Evolutionary conservation across 768 basidiomycete genomes (phyloP), one percentile per base, ranked within the genome.

Genomic region (Mycena latifolia): DNA sequence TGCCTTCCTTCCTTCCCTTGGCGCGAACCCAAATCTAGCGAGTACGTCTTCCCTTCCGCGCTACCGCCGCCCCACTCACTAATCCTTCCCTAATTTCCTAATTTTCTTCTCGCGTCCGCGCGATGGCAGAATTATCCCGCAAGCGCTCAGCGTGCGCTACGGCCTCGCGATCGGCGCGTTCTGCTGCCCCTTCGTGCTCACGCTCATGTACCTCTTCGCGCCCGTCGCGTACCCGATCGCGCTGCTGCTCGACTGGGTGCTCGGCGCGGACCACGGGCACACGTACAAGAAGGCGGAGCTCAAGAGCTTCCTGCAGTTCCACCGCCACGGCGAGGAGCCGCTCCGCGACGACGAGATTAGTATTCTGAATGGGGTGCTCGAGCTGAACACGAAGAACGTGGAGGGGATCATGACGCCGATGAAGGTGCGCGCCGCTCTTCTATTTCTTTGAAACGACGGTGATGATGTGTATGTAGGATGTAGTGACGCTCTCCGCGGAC

Each of bases 221-320:
- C 94, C 94, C 6, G 81, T 96, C 66, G 94, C 95, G 0, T 96
- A 84, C 76, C 93, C 93, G 5, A 90, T 90, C 59, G 92, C 92
- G 31, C 90, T 90, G 69, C 79, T 98, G 0, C 88, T 99, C 33
- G 97, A 98, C 75, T 81, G 78, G 52, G 86, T 91, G 3, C 87
- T 99, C 2, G 97, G 97, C 24, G 82, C 81, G 3, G 84, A 90
- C 70, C 92, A 93, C 69, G 82, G 81, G 0, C 83, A 88, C 45
- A 92, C 91, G 0, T 95, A 95, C 80, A 94, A 93, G 72, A 94
- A 94, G 75, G 65, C 65, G 3, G 58, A 91, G 63, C 83, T 92
- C 45, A 91, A 90, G 69, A 90, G 89, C 0, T 94, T 95, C 79
- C 82, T 94, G 15, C 89, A 90, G 58, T 93, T 94, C 74, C 92